Percentiles rank a stretch among this genome's conserved stretches.
Evolutionary conservation across 345 rosid genomes (phyloP).

Genomic region (Gynandropsis gynandra): DNA sequence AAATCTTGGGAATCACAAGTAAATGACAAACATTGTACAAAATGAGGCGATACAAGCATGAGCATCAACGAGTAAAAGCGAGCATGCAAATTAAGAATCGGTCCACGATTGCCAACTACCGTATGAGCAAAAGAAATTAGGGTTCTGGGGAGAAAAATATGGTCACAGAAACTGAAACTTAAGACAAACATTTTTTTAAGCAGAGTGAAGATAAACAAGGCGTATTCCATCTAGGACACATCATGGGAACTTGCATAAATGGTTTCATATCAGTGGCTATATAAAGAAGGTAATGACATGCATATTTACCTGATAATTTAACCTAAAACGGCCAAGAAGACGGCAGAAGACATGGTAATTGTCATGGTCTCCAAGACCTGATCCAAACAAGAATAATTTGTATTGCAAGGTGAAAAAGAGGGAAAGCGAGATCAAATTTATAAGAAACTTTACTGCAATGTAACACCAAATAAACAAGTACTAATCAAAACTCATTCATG

Average conservation of each 20-base stretch:
- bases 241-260: neutral
- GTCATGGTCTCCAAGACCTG: conserved; percentile 99
- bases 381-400: conserved; percentile 19
- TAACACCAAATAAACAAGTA: conserved; percentile 11
- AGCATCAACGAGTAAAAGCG: too few relatives aligned
- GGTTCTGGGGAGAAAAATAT: neutral
- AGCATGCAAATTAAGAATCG: neutral
- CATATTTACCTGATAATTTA: conserved; percentile 78
- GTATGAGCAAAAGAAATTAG: neutral
- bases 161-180: neutral
- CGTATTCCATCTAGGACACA: conserved; percentile 10
- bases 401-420: conserved; percentile 16
- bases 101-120: conserved; percentile 12
- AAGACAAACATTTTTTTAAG: conserved; percentile 3
- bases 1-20: too few relatives aligned
- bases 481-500: conserved; percentile 3
- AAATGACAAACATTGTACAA: too few relatives aligned
- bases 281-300: neutral
- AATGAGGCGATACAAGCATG: conserved; percentile 17
- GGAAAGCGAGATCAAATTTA: conserved; percentile 5
- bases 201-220: conserved; percentile 1
- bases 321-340: conserved; percentile 93
- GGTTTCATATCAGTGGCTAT: neutral
- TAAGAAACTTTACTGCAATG: conserved; percentile 3
- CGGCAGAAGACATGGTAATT: conserved; percentile 98